Conservation (phyloP, 73 alveolate species). For the Paramecium biaurelia region DNA sequence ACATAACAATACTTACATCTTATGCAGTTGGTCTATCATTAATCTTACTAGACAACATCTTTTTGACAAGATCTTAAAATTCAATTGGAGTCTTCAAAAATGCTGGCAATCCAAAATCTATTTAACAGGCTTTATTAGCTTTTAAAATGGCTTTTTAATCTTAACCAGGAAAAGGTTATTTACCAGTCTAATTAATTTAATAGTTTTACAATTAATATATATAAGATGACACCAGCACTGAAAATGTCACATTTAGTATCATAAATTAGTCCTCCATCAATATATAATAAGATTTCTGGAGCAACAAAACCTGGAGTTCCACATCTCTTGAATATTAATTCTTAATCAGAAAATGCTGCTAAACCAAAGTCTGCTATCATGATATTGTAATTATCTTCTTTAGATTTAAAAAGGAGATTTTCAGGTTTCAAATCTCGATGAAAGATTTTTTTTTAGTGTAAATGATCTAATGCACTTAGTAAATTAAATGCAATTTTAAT, state of each 20-base stretch:
- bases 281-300: slow-evolving; percentile 17
- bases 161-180: slow-evolving; percentile 55
- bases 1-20: background rate
- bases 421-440: slow-evolving; percentile 61
- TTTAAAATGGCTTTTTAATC: slow-evolving; percentile 55
- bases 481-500: slow-evolving; percentile 38
- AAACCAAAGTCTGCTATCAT: slow-evolving; percentile 56
- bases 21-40: slow-evolving; percentile 32
- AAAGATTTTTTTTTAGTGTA: background rate
- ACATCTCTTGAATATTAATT: slow-evolving; percentile 27
- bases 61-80: slow-evolving; percentile 9
- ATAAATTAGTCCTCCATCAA: slow-evolving; percentile 38
- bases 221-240: slow-evolving; percentile 46
- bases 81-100: slow-evolving; percentile 34
- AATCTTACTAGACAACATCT: background rate
- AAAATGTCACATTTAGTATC: slow-evolving; percentile 28
- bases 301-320: slow-evolving; percentile 58
- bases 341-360: slow-evolving; percentile 15
- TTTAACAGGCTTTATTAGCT: slow-evolving; percentile 61
- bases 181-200: slow-evolving; percentile 12
- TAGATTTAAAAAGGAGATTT: slow-evolving; percentile 37
- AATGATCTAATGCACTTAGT: slow-evolving; percentile 43
- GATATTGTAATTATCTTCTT: slow-evolving; percentile 45
- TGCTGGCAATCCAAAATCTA: slow-evolving; percentile 55
- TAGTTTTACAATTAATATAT: background rate